Percentiles rank a stretch among this genome's conserved stretches.
Evolutionary conservation across 1,139 yeast genomes (phyloP).

Genomic region (Scheffersomyces quercinus): DNA sequence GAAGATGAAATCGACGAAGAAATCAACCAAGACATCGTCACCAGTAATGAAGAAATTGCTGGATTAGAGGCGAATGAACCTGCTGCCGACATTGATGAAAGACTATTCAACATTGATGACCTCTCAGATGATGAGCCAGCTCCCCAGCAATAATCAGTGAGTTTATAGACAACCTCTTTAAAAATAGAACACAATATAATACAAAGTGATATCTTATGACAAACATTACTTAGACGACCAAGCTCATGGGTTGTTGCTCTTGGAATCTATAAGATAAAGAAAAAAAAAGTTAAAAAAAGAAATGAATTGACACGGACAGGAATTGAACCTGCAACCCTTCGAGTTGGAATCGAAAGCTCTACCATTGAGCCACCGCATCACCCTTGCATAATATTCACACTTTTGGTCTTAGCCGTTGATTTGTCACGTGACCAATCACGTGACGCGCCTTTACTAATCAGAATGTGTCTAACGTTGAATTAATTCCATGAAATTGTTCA

Average conservation of each 20-base stretch:
- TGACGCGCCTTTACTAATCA: not conserved
- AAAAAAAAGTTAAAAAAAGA: conserved; percentile 7
- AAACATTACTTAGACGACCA: conserved; percentile 1
- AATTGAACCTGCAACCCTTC: conserved; percentile 77
- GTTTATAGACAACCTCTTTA: not conserved
- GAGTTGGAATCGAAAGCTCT: conserved; percentile 89
- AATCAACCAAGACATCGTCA: conserved; percentile 9
- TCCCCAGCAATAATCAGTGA: conserved; percentile 1
- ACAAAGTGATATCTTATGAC: conserved; percentile 5
- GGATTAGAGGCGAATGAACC: conserved; percentile 4
- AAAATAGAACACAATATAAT: conserved; percentile 1
- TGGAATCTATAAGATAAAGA: not conserved
- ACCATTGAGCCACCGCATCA: conserved; percentile 87
- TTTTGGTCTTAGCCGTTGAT: not conserved
- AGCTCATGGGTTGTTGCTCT: not conserved
- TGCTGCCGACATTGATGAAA: conserved; percentile 25
- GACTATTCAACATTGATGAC: conserved; percentile 42
- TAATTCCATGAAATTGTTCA: no score
- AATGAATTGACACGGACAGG: conserved; percentile 65
- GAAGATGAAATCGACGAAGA: conserved; percentile 47
- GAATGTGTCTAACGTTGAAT: not conserved
- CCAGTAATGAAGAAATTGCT: conserved; percentile 5
- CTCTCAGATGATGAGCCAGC: conserved; percentile 30
- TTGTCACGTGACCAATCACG: not conserved
- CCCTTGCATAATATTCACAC: not conserved